Base-by-base conservation (phyloP, 1,284 basidiomycete species). In the Meira nashicola region DNA sequence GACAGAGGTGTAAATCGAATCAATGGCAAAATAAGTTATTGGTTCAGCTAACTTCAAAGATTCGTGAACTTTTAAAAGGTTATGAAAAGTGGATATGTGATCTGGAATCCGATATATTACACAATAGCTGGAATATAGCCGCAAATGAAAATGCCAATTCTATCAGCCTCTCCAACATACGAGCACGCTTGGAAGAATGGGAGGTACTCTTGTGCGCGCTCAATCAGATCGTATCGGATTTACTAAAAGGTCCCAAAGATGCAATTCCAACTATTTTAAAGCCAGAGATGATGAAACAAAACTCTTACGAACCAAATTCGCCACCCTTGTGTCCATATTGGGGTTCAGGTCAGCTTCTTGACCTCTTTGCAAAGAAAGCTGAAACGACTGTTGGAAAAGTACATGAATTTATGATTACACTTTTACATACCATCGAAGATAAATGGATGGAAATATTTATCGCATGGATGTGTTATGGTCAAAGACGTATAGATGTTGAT, bases 81-180 rank as follows among this genome's bases (percentile, higher is more conserved):
- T 71, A 70, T 54, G 57, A 65, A 39, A 47, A 59, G 12, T 55
- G 64, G 1, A 64, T 71, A 10, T 53, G 69, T 7, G 56, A 58
- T 10, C 62, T 62, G 0, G 67, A 71, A 48, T 53, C 63, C 10
- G 38, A 59, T 44, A 44, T 44, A 25, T 56, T 71, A 12, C 60
- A 70, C 7, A 54, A 59, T 2, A 53, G 58, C 6, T 54, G 66
- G n/a, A 38, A 60, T 2, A 59, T 62, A 19, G 55, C 67, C 4
- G 69, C 67, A 9, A 68, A 55, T 1, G 40, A 37, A 11, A 52
- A 50, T 1, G 58, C 60, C 10, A 68, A 67, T 37, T 8, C 3
- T 3, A 64, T 71, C 57, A 67, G 65, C 49, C 53, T 71, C 12
- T 62, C 66, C 3, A 68, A 61, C 25, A 39, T 71, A 1, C 59